Evolutionary conservation across 352 stramenopile species (phyloP).

Genomic region (Globisporangium parvum): DNA sequence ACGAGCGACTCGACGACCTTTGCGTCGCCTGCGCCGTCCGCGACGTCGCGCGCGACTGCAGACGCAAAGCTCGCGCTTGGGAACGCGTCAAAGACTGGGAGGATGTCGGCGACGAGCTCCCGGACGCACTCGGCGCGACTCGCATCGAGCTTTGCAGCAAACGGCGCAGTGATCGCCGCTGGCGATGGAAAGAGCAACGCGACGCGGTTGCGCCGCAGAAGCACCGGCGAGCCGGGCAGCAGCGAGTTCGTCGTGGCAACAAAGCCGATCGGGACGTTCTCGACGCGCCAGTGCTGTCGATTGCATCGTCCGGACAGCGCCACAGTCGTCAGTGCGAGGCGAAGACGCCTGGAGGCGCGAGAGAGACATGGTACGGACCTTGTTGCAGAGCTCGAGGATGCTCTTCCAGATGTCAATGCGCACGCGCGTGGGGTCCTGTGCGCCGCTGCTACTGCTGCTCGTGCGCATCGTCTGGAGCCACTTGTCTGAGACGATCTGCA

Average conservation of each 20-base stretch:
- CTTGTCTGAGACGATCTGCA: conserved; percentile 46
- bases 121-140: conserved; percentile 35
- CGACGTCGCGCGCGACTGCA: conserved; percentile 55
- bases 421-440: conserved; percentile 19
- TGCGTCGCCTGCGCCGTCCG: conserved; percentile 43
- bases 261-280: conserved; percentile 69
- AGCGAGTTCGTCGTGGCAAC: conserved; percentile 34
- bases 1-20: conserved; percentile 63
- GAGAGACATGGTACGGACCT: conserved; percentile 15
- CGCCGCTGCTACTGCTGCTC: conserved; percentile 13
- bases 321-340: neutral
- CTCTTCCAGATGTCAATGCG: conserved; percentile 60
- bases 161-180: conserved; percentile 37
- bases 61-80: conserved; percentile 51
- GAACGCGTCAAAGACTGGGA: conserved; percentile 63
- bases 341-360: neutral
- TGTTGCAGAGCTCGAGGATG: conserved; percentile 60
- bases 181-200: conserved; percentile 60
- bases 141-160: conserved; percentile 29
- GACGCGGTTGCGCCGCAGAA: conserved; percentile 63
- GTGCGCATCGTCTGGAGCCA: conserved; percentile 11
- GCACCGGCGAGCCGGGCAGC: conserved; percentile 47
- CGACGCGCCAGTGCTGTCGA: conserved; percentile 48
- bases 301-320: neutral
- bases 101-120: conserved; percentile 45